Percentiles rank a stretch among this genome's conserved stretches.
These are phyloP conservation scores for Periconia macrospinosa DNA, from an alignment of 2,329 filamentous ascomycete species.

Conservation along the genomic window DNA sequence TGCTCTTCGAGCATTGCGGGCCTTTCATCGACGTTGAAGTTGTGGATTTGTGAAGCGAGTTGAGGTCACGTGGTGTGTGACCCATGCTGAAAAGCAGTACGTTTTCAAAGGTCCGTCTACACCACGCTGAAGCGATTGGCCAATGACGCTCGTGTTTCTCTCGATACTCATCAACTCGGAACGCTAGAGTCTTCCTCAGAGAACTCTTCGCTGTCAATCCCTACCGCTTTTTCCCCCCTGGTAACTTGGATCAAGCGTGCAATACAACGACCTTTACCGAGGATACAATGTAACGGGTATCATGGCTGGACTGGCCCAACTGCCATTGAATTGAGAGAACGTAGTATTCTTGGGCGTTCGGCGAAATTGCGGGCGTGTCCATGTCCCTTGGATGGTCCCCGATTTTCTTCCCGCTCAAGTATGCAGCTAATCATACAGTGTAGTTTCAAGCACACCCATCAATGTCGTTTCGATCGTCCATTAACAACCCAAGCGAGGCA, in stretches of 20 bases:
- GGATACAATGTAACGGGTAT: conserved; percentile 17
- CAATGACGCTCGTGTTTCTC: conserved; percentile 23
- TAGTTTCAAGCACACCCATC: conserved; percentile 34
- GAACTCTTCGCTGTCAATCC: conserved; percentile 19
- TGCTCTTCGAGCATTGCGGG: conserved; percentile 33
- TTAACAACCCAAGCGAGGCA: conserved; percentile 26
- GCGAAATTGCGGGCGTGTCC: conserved; percentile 23
- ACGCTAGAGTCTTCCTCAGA: conserved; percentile 17
- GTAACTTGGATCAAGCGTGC: conserved; percentile 21
- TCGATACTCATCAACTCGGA: conserved; percentile 25
- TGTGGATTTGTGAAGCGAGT: conserved; percentile 40
- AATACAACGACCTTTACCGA: conserved; percentile 27
- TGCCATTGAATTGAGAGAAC: conserved; percentile 15
- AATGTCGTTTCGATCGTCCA: conserved; percentile 25
- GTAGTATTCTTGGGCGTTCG: conserved; percentile 22
- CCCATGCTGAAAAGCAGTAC: conserved; percentile 39
- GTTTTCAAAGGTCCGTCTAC: conserved; percentile 27
- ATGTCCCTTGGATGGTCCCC: conserved; percentile 23
- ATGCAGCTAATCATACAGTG: conserved; percentile 39
- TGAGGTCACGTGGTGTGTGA: conserved; percentile 39
- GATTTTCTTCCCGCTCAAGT: conserved; percentile 21
- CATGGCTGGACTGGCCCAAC: conserved; percentile 22
- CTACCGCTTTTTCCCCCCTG: conserved; percentile 16
- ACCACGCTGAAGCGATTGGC: conserved; percentile 31
- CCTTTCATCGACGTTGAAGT: conserved; percentile 36